Evolutionary conservation across 129 eudicot genomes (phyloP).

Genomic region (Apium graveolens): DNA sequence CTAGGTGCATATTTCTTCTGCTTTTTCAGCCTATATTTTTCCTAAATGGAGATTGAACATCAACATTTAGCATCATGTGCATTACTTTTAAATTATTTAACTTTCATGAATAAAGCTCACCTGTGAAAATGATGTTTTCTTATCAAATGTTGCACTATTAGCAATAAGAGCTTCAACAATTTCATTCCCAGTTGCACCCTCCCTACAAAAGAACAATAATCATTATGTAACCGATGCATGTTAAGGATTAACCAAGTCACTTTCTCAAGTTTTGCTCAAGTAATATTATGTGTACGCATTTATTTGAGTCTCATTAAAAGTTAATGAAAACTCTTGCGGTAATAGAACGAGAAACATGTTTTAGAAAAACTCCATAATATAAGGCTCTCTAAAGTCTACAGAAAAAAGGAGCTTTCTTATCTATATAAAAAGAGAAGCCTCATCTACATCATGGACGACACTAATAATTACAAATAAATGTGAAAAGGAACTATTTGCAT

Average conservation of each 20-base stretch:
- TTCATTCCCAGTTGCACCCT: conserved; percentile 78
- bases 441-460: not conserved
- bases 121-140: conserved; percentile 93
- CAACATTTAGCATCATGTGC: conserved; percentile 17
- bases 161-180: conserved; percentile 94
- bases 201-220: conserved; percentile 35
- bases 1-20: conserved; percentile 94
- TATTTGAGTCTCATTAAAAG: not conserved
- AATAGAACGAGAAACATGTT: not conserved
- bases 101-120: conserved; percentile 27
- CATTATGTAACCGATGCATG: not conserved
- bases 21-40: conserved; percentile 81
- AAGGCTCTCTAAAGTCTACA: not conserved
- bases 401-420: not conserved
- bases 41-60: conserved; percentile 38
- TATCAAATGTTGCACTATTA: conserved; percentile 91
- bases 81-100: too few relatives aligned
- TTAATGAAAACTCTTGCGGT: not conserved
- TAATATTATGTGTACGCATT: not conserved
- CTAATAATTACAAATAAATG: not conserved
- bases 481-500: not conserved
- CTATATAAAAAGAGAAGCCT: not conserved
- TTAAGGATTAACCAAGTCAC: not conserved
- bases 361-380: not conserved
- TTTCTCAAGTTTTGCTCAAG: not conserved